Base-by-base conservation (phyloP, 1,284 basidiomycete genomes). In the Coniferiporia weirii region DNA sequence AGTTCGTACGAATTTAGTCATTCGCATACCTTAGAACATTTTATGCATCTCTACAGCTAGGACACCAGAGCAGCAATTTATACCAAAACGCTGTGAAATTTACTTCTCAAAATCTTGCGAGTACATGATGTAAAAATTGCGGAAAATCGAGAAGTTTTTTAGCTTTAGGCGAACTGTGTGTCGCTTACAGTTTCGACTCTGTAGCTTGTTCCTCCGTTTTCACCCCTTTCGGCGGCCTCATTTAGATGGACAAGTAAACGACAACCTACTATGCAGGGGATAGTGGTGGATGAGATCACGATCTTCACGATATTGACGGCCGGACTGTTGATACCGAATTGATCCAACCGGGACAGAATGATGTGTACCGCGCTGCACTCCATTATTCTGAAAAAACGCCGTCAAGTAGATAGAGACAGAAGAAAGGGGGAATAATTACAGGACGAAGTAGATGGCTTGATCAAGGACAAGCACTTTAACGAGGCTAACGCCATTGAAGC, bases 161-260 rank as follows among this genome's bases (percentile, higher is more conserved):
- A n/a, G n/a, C n/a, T n/a, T n/a, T n/a, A n/a, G n/a, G n/a, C n/a
- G n/a, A n/a, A n/a, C n/a, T n/a, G n/a, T n/a, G n/a, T n/a, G n/a
- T 27, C 27, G 27, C 27, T 48, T 20, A 6, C 10, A 15, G 40
- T 43, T n/a, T n/a, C 40, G 2, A 40, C 9, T 19, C 54, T 50
- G 20, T 56, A 58, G 20, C 46, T 58, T 13, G 56, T 58, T 17
- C 56, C 56, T 22, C 15, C 56, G 27, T 58, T 58, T 0, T 46
- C 50, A 7, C 50, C 56, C 17, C 43, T 45, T 27, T 59, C 52
- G 10, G 43, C 57, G 2, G 57, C 57, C 34, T 59, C 57, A 8
- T 54, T 59, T 4, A 59, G 44, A 34, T 59, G 44, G 44, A 59
- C 35, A 4, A 59, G 27, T 4, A 54, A 22, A 8, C 57, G 50